Base-by-base conservation (phyloP, 1,139 yeast species). In the Diutina rugosa region DNA sequence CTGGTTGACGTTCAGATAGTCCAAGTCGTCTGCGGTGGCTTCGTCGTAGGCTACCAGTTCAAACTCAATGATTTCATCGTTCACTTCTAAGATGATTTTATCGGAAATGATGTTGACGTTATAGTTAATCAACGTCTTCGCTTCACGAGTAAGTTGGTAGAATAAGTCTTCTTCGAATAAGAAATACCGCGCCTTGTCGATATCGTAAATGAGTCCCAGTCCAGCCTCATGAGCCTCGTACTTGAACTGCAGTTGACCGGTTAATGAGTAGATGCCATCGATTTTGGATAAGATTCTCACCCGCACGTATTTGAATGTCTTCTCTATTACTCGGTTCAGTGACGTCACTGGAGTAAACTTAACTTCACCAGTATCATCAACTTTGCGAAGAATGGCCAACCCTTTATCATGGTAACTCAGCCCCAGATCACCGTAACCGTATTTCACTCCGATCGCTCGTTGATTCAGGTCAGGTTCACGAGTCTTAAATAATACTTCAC, bases 341-440 rank as follows among this genome's bases (percentile, higher is more conserved):
- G 56, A 56, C 3, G 55, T 32, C 48, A 65, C 58, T 0, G 80
- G 77, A 47, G 66, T 64, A 59, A 77, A 75, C 0, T 67, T 56
- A 12, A 75, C 65, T 28, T 66, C 71, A 0, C 79, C 79, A 1
- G 69, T 63, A n/a, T 58, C 60, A 18, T 63, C 64, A 58, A 72
- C 70, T 58, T 73, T 71, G 61, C 82, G 71, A 58, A 90, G 71
- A 1, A 85, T 69, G 0, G 96, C 97, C 52, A 85, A 71, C 1
- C 97, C 97, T 60, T 80, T 79, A 62, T 89, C 95, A 60, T 67
- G 75, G 63, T 81, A 88, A 45, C 77, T 80, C 0, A 96, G 88
- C 0, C 98, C 99, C 0, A 96, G 84, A 67, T 90, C 97, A 9
- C 87, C 93, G 69, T 82, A 93, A 0, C 98, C 98, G 65, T 87